Evolutionary conservation across 345 rosid species (phyloP).

Genomic region (Bruguiera parviflora): DNA sequence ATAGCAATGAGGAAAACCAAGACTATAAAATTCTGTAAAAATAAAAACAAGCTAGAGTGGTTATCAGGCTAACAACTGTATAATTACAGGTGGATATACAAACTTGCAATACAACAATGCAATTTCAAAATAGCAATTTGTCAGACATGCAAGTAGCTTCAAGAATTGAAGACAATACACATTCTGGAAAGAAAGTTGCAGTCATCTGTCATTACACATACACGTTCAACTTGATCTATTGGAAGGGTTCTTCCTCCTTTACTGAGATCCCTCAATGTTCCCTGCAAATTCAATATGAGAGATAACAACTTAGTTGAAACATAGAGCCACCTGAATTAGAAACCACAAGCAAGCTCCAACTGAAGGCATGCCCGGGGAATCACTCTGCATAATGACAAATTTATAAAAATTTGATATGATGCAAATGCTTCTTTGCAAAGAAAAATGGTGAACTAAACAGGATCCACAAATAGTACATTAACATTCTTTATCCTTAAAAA

Average conservation of each 20-base stretch:
- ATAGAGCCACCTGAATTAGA: neutral
- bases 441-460: neutral
- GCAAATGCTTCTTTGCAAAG: neutral
- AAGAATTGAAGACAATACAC: constrained; percentile 5
- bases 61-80: too few relatives aligned
- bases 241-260: constrained; percentile 58
- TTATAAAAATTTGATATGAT: neutral
- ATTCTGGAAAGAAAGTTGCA: constrained; percentile 5
- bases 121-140: neutral
- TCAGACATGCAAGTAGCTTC: neutral
- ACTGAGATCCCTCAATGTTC: constrained; percentile 65
- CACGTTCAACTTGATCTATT: constrained; percentile 46
- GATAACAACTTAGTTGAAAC: constrained; percentile 3
- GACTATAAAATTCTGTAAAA: neutral
- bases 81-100: neutral
- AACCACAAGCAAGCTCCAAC: constrained; percentile 1
- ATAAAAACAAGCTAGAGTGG: neutral
- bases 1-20: neutral
- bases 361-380: neutral
- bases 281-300: constrained; percentile 39
- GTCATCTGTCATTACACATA: constrained; percentile 26
- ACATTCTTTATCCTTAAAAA: too few relatives aligned
- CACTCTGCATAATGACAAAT: neutral
- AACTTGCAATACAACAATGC: neutral
- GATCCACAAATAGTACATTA: too few relatives aligned